Evolutionary conservation across 768 basidiomycete species (phyloP).

Genomic region (Boletus rufocinnamomeus): DNA sequence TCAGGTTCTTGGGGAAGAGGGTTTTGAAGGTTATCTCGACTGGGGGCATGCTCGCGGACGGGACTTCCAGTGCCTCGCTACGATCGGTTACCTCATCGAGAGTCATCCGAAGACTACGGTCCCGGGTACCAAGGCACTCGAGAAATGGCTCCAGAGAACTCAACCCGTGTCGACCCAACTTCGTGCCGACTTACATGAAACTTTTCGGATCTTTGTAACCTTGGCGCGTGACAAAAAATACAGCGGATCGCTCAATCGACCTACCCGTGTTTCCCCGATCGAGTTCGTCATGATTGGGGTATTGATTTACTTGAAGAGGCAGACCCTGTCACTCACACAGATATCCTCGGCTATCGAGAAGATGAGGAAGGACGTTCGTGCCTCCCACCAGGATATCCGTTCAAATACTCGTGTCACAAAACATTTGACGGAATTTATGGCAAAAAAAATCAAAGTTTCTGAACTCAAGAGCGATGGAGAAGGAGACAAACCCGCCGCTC

Average conservation of each 20-base stretch:
- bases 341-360: conserved; percentile 44
- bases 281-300: conserved; percentile 49
- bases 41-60: conserved; percentile 48
- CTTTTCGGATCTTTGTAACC: conserved; percentile 37
- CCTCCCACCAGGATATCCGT: conserved; percentile 42
- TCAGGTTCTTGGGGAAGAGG: conserved; percentile 37
- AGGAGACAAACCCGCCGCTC: conserved; percentile 32
- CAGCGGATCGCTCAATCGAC: conserved; percentile 35
- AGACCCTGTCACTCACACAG: conserved; percentile 39
- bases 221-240: conserved; percentile 38
- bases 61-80: conserved; percentile 49
- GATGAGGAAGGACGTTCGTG: conserved; percentile 42
- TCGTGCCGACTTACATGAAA: conserved; percentile 32
- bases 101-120: conserved; percentile 30
- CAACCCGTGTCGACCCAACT: conserved; percentile 30
- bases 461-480: conserved; percentile 36
- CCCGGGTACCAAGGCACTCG: conserved; percentile 32
- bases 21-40: conserved; percentile 41
- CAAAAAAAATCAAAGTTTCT: conserved; percentile 34
- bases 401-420: conserved; percentile 40
- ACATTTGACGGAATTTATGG: conserved; percentile 35
- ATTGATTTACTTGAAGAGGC: conserved; percentile 41
- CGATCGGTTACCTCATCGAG: conserved; percentile 37
- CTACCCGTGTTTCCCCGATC: conserved; percentile 42
- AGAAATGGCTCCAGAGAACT: conserved; percentile 39